Conservation (phyloP, 805 yeast genomes). For the Ogataea kodamae region DNA sequence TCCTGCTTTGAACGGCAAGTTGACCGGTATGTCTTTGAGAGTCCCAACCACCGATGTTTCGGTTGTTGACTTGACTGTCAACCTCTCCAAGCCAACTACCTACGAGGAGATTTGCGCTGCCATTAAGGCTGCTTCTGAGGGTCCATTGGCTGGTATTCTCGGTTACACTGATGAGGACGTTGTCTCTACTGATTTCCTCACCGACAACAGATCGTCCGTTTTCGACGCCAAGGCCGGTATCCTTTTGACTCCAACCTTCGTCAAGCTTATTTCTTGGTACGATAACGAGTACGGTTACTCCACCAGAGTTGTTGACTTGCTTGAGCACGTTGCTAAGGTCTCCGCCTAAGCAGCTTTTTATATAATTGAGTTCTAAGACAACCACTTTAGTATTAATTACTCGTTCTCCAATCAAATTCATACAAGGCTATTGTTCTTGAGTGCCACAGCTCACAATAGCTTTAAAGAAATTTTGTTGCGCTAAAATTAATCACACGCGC, state of each 20-base stretch:
- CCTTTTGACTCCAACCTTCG: constrained; percentile 80
- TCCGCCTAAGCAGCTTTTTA: constrained; percentile 23
- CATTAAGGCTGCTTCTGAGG: constrained; percentile 73
- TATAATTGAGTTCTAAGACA: constrained; percentile 3
- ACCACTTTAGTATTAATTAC: no score
- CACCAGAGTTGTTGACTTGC: constrained; percentile 90
- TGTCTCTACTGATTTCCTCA: constrained; percentile 85
- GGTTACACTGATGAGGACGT: constrained; percentile 93
- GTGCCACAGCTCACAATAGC: no score
- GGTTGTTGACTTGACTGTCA: constrained; percentile 87
- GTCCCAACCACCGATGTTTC: constrained; percentile 94
- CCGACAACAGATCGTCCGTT: constrained; percentile 81
- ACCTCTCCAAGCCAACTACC: constrained; percentile 70
- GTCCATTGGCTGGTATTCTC: constrained; percentile 72
- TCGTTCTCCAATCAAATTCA: no score
- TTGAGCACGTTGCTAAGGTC: constrained; percentile 71
- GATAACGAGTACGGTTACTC: constrained; percentile 96
- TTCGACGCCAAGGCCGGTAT: constrained; percentile 92
- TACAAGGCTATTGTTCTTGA: no score
- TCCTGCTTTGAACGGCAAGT: constrained; percentile 86
- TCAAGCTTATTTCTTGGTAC: constrained; percentile 91
- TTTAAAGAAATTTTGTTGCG: no score
- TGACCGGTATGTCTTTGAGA: constrained; percentile 91
- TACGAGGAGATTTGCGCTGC: constrained; percentile 80
- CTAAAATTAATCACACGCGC: no score